A percentile compares a stretch with the other conserved stretches of the same genome.
phyloP scores from a whole-genome alignment of 768 basidiomycete species.

The Trametes coccinea region DNA sequence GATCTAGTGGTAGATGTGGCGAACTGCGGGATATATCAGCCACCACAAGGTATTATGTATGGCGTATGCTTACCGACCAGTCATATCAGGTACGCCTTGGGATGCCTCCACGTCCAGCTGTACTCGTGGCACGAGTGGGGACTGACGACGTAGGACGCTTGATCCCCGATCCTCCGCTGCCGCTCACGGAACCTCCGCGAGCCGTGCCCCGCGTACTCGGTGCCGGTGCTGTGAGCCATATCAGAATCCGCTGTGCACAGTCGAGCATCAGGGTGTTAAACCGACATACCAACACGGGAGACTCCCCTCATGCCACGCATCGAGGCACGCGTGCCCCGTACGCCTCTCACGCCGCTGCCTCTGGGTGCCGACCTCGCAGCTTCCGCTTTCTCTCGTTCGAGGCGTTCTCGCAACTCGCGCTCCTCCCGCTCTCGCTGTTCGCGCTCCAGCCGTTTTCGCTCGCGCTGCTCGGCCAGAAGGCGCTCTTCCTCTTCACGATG shows the following conservation, averaged over 20 bases:
- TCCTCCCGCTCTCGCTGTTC: constrained; percentile 50
- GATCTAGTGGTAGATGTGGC: no score
- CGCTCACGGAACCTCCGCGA: constrained; percentile 1
- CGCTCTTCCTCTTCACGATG: constrained; percentile 39
- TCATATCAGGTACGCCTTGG: constrained; percentile 17
- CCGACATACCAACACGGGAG: constrained; percentile 16
- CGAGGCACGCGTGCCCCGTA: constrained; percentile 70
- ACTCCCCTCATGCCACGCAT: constrained; percentile 41
- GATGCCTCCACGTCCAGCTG: constrained; percentile 20
- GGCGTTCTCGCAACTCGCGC: constrained; percentile 42
- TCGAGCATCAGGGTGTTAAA: no score
- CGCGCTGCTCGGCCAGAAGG: constrained; percentile 32
- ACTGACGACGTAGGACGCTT: constrained; percentile 12
- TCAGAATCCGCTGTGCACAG: background rate
- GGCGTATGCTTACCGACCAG: background rate
- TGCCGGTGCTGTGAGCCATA: constrained; percentile 6
- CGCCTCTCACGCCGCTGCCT: constrained; percentile 65
- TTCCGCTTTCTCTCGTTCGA: constrained; percentile 50
- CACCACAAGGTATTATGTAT: no score
- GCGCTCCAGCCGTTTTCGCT: constrained; percentile 49
- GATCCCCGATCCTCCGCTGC: constrained; percentile 7
- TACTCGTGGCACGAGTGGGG: constrained; percentile 7
- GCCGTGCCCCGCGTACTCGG: constrained; percentile 9
- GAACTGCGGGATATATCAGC: background rate
- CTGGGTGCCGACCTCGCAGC: constrained; percentile 27